Evolutionary conservation across 495 filamentous ascomycete species (phyloP), one percentile per base, ranked within the genome.

Genomic region (Amphirosellinia nigrospora): DNA sequence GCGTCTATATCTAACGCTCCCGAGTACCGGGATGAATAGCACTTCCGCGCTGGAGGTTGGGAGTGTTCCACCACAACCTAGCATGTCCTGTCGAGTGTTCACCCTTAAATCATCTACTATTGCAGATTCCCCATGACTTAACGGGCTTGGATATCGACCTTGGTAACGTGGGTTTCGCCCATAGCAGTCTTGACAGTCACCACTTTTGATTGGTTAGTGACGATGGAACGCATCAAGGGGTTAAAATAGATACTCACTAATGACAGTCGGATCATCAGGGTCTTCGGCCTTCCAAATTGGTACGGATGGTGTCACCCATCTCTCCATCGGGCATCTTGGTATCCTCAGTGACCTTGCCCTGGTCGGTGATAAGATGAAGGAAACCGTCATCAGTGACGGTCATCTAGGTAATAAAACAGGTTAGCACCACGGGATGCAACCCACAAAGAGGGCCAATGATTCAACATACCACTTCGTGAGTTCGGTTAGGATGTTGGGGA

Each of bases 321-420:
- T 98, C 96, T 75, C 89, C 91, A 0, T 97, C 94, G 68, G 96
- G 96, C 71, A 94, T 78, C 87, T 94, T 94, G 86, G 98, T 93
- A 80, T 98, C 94, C 77, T 95, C 92, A 89, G 97, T 97, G 82
- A 88, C 91, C 77, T 84, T 83, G 82, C 94, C 94, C 75, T 89
- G 87, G 69, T 92, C 88, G 79, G 85, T 86, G 88, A 97, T 96
- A 66, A 99, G 90, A 79, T 90, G 91, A 68, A 99, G 89, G 89
- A 91, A 98, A 61, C 87, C 92, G 78, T 98, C 96, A 70, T 98
- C 94, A 71, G 89, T 89, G 79, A 96, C 86, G 81, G 96, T 91
- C 71, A 96, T 87, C 94, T 97, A 75, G 0, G 9, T 21, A 43
- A 26, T 28, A 34, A 11, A n/a, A 23, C 21, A 21, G n/a, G 23